Evolutionary conservation across 192 early-diverging fungal genomes (phyloP).

Genomic region (Phlyctochytrium bullatum): DNA sequence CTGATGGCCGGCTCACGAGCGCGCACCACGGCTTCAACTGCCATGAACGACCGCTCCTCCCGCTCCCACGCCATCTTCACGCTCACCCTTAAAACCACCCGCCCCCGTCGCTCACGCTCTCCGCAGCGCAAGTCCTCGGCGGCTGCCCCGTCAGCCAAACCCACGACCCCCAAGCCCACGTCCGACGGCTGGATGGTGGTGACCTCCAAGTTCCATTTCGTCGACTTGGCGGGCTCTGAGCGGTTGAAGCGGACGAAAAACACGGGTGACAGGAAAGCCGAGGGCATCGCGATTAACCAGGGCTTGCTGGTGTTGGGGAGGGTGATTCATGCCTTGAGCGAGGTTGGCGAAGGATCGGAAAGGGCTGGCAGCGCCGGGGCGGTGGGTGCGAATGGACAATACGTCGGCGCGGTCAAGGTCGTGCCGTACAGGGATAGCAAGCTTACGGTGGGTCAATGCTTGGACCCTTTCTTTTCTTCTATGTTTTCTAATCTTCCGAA

Average conservation of each 20-base stretch:
- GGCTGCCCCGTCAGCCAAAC: background rate
- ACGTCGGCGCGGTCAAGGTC: conserved; percentile 36
- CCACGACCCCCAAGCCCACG: background rate
- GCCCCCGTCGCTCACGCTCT: conserved; percentile 7
- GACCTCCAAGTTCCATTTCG: conserved; percentile 92
- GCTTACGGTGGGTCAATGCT: conserved; percentile 60
- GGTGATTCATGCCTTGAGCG: conserved; percentile 89
- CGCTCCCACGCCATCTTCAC: conserved; percentile 96
- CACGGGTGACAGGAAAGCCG: conserved; percentile 79
- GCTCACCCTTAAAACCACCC: conserved; percentile 52
- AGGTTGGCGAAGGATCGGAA: conserved; percentile 21
- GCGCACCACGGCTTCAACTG: conserved; percentile 79
- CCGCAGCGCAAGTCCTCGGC: background rate
- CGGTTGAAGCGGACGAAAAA: conserved; percentile 82
- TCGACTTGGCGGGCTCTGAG: conserved; percentile 94
- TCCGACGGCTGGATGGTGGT: conserved; percentile 57
- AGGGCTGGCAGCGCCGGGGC: background rate
- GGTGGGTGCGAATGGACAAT: background rate
- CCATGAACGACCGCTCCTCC: conserved; percentile 90
- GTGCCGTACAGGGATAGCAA: conserved; percentile 95
- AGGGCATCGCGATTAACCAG: conserved; percentile 92
- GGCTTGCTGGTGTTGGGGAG: conserved; percentile 91
- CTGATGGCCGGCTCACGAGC: conserved; percentile 70
- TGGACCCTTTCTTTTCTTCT: background rate
- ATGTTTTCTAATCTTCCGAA: background rate